Base-by-base conservation (phyloP, 2,329 filamentous ascomycete genomes). In the Catunica adiposa region DNA sequence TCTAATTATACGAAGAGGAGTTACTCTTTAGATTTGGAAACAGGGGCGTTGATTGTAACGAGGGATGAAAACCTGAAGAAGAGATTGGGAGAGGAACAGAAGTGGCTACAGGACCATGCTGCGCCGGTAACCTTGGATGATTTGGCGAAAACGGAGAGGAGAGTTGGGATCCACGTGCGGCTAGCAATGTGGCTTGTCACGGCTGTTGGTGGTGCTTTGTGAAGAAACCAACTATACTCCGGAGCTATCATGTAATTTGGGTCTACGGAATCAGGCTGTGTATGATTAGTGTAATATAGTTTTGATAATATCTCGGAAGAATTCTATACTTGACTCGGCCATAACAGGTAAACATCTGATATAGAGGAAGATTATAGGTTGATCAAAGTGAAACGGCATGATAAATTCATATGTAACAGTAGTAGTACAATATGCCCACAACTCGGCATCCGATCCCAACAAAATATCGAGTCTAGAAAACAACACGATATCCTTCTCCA, bases 1-100 rank as follows among this genome's bases (percentile, higher is more conserved):
- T 92, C 85, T 8, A 98, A 98, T 66, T 98, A 97, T 68, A 98
- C 92, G 0, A 89, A 92, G 67, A 76, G 92, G 29, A 94, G 87
- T 64, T 97, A 98, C 68, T 83, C 84, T 42, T 78, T 96, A 44
- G 92, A 98, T 68, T 75, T 98, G 1, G 92, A 98, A 66, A 86
- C 84, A 0, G 92, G 94, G 34, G 86, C 86, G 1, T 68, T 96
- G 57, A 83, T 98, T 26, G 79, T 96, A 3, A 98, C 92, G 1
- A 73, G 74, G 22, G 83, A 97, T 63, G 72, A 82, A 23, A 76
- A 73, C 0, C 68, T 98, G 62, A 86, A 87, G 67, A 71, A 71
- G 57, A 76, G 82, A 54, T 70, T 97, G n/a, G 83, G 77, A 6
- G 79, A 85, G 53, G 92, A 98, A 69, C 83, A 89, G 64, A 71